These are phyloP conservation scores for Papiliotrema flavescens DNA, from an alignment of 1,284 basidiomycete genomes.

Conservation along the genomic window DNA sequence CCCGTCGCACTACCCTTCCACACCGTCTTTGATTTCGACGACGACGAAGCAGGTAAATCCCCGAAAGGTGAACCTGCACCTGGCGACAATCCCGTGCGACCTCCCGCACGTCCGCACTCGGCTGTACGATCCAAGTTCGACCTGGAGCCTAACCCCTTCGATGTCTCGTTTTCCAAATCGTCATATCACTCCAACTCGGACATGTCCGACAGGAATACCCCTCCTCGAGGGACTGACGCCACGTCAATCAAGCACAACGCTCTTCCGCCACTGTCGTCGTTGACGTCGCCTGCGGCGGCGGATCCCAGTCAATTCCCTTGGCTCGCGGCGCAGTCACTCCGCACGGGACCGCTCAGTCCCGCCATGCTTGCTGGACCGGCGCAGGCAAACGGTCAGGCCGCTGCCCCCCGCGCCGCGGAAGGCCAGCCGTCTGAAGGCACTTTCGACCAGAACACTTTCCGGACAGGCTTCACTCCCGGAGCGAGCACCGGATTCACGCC, in stretches of 20 bases:
- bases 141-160: constrained; percentile 93
- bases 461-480: constrained; percentile 68
- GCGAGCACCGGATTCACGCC: constrained; percentile 75
- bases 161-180: constrained; percentile 78
- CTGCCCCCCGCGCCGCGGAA: constrained; percentile 1
- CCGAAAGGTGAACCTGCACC: constrained; percentile 4
- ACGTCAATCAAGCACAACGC: constrained; percentile 51
- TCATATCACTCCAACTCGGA: constrained; percentile 46
- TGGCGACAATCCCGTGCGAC: constrained; percentile 24
- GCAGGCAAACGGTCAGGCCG: constrained; percentile 18
- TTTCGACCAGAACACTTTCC: constrained; percentile 66
- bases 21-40: constrained; percentile 10
- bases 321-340: constrained; percentile 63
- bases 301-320: constrained; percentile 68
- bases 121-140: constrained; percentile 43
- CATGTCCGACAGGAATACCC: constrained; percentile 52
- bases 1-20: constrained; percentile 12
- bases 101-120: constrained; percentile 34
- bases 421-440: constrained; percentile 46
- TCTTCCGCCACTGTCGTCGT: constrained; percentile 79
- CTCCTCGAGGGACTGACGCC: constrained; percentile 49
- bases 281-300: constrained; percentile 68
- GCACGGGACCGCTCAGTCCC: constrained; percentile 86
- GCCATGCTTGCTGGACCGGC: constrained; percentile 88
- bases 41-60: constrained; percentile 9